phyloP scores from a whole-genome alignment of 495 filamentous ascomycete species.

The Podospora fimiseda region DNA sequence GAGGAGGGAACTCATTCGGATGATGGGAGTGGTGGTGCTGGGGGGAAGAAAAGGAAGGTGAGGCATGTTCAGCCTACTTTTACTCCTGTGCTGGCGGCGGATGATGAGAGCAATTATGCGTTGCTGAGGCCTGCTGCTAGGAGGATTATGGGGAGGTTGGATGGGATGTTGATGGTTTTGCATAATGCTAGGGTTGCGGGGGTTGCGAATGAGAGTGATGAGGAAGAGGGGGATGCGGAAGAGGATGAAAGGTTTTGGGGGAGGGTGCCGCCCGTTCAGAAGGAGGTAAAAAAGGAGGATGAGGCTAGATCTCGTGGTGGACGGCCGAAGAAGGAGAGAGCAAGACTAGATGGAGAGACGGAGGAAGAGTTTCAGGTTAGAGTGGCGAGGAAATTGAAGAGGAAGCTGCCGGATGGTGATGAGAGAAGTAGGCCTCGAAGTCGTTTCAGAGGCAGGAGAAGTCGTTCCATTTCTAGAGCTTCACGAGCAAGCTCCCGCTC shows the following conservation, averaged over 20 bases:
- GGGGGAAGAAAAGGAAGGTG: slow-evolving; percentile 3
- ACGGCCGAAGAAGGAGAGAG: slow-evolving; percentile 31
- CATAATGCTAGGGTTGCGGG: slow-evolving; percentile 54
- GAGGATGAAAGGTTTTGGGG: background rate
- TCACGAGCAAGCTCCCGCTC: background rate
- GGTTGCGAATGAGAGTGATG: slow-evolving; percentile 24
- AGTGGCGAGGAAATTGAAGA: slow-evolving; percentile 30
- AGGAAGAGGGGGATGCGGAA: slow-evolving; percentile 1
- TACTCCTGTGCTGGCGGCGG: slow-evolving; percentile 26
- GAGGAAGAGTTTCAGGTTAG: slow-evolving; percentile 36
- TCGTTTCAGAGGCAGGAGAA: background rate
- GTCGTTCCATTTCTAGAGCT: background rate
- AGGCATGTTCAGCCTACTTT: slow-evolving; percentile 12
- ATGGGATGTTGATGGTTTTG: slow-evolving; percentile 58
- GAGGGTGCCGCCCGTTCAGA: background rate
- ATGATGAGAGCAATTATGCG: slow-evolving; percentile 53
- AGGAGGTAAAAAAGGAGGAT: background rate
- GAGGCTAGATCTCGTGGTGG: slow-evolving; percentile 11
- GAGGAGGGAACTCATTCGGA: slow-evolving; percentile 9
- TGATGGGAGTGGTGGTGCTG: slow-evolving; percentile 6
- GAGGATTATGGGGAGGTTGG: slow-evolving; percentile 58
- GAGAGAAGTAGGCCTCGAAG: slow-evolving; percentile 1
- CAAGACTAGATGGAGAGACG: slow-evolving; percentile 37
- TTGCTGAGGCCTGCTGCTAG: slow-evolving; percentile 59
- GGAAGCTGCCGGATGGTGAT: background rate